Evolutionary conservation across 1,139 yeast genomes (phyloP).

Genomic region (Eremothecium cymbalariae): DNA sequence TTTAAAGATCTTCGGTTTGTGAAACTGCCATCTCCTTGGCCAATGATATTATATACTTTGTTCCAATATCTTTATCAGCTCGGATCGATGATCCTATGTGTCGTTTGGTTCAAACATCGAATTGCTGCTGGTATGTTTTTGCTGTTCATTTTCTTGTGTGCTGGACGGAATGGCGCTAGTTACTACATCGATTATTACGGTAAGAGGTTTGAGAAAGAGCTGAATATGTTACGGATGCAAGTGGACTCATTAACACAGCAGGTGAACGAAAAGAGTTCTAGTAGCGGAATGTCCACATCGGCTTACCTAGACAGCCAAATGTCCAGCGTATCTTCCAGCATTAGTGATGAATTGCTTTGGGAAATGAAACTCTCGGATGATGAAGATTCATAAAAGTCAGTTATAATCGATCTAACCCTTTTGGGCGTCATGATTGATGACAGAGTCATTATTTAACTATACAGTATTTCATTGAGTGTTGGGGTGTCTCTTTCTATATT

Average conservation of each 20-base stretch:
- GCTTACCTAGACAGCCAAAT: conserved; percentile 3
- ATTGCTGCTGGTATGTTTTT: conserved; percentile 63
- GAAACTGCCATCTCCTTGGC: conserved; percentile 77
- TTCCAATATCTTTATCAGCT: conserved; percentile 85
- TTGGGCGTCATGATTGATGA: too few species aligned
- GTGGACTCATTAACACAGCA: conserved; percentile 46
- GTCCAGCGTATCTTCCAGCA: conserved; percentile 3
- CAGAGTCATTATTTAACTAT: too few species aligned
- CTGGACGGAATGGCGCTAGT: conserved; percentile 90
- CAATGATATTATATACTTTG: conserved; percentile 73
- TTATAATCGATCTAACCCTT: background rate
- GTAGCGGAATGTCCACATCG: conserved; percentile 4
- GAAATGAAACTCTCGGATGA: conserved; percentile 6
- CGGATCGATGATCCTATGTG: conserved; percentile 82
- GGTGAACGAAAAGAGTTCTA: conserved; percentile 12
- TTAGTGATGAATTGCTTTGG: conserved; percentile 8
- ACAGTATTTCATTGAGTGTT: too few species aligned
- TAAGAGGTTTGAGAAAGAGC: conserved; percentile 74
- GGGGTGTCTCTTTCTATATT: too few species aligned
- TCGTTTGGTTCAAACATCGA: conserved; percentile 71
- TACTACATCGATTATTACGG: conserved; percentile 90
- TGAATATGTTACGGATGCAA: conserved; percentile 59
- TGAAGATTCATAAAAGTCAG: background rate
- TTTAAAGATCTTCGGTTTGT: conserved; percentile 66
- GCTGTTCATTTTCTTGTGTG: conserved; percentile 61